Evolutionary conservation across 192 early-diverging fungal genomes (phyloP).

Genomic region (Coemansia pectinata): DNA sequence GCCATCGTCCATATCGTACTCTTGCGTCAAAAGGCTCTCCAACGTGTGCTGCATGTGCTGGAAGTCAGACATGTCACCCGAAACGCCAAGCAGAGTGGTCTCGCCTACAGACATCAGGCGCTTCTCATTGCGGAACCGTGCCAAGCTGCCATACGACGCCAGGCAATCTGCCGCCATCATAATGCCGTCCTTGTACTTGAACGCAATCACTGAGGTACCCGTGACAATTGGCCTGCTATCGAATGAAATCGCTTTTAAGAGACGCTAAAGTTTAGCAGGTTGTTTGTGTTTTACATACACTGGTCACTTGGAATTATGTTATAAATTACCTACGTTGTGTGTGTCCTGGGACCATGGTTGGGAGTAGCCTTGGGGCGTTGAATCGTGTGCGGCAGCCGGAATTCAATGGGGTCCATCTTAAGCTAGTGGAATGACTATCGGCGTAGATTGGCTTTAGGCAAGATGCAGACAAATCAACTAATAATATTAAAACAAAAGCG

Average conservation of each 20-base stretch:
- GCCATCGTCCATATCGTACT: slow-evolving; percentile 88
- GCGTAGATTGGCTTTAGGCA: not conserved
- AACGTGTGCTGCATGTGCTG: slow-evolving; percentile 89
- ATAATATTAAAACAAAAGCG: not conserved
- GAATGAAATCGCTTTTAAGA: not conserved
- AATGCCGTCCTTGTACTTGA: slow-evolving; percentile 96
- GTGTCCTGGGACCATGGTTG: slow-evolving; percentile 52
- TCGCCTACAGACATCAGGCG: slow-evolving; percentile 79
- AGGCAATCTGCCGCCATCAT: slow-evolving; percentile 96
- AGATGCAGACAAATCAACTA: not conserved
- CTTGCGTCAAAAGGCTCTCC: slow-evolving; percentile 78
- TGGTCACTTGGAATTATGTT: not conserved
- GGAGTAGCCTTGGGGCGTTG: slow-evolving; percentile 42
- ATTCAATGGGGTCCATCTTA: slow-evolving; percentile 33
- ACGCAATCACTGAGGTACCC: slow-evolving; percentile 89
- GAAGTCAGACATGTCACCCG: slow-evolving; percentile 93
- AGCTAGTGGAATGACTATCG: not conserved
- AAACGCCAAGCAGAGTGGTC: slow-evolving; percentile 84
- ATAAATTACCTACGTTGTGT: slow-evolving; percentile 57
- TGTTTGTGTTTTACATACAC: not conserved
- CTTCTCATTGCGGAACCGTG: slow-evolving; percentile 88
- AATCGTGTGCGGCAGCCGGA: slow-evolving; percentile 33
- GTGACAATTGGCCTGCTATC: slow-evolving; percentile 76
- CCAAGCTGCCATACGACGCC: slow-evolving; percentile 92
- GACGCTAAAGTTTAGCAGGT: not conserved